Conservation (phyloP, 371 early-diverging fungal genomes). For the Smittium culicis region DNA sequence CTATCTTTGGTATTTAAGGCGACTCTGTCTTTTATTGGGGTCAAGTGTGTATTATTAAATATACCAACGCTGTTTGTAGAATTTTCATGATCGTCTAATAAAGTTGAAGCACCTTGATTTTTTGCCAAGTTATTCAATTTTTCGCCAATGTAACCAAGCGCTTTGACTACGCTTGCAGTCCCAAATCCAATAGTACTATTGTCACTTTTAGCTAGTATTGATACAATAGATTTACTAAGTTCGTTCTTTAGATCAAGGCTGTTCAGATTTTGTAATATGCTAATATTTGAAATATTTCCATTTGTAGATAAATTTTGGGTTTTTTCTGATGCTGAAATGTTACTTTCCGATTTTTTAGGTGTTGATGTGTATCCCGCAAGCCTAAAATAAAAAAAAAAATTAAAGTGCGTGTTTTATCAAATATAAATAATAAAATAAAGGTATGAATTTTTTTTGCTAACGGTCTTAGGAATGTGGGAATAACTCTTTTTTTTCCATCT, state of each 20-base stretch:
- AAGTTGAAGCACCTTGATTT: not conserved
- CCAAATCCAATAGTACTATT: not conserved
- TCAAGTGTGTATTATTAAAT: not conserved
- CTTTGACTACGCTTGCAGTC: not conserved
- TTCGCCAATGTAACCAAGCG: conserved; percentile 1
- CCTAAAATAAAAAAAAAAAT: too few species aligned
- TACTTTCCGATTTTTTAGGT: not conserved
- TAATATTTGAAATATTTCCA: not conserved
- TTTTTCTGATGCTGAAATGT: not conserved
- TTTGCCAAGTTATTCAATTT: not conserved
- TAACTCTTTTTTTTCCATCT: conserved; percentile 24
- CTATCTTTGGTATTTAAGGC: not conserved
- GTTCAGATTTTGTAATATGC: conserved; percentile 17
- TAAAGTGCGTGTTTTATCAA: too few species aligned
- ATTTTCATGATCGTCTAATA: not conserved
- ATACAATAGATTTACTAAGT: not conserved
- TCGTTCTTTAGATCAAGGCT: conserved; percentile 10
- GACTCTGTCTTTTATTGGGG: not conserved
- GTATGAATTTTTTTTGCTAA: too few species aligned
- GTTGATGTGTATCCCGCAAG: conserved; percentile 2
- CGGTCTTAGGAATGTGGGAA: conserved; percentile 26
- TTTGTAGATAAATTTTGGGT: not conserved
- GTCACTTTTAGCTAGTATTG: not conserved
- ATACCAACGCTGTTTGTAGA: not conserved
- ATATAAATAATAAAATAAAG: too few species aligned